Conservation (phyloP, 2,329 filamentous ascomycete genomes). For the Colletotrichum sp. region DNA sequence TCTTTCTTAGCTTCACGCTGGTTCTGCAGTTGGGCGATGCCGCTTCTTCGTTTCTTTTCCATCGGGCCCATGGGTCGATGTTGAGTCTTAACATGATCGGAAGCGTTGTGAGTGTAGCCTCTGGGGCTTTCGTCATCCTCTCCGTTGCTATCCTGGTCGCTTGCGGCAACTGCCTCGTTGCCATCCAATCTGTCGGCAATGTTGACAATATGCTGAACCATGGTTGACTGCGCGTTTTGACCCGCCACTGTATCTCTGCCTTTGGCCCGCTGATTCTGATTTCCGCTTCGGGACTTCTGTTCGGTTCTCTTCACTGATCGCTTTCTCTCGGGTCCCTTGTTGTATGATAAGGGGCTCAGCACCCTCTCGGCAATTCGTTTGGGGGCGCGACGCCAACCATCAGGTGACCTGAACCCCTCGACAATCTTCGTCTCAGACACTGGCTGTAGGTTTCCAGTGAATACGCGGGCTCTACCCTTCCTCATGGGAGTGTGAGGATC, state of each 20-base stretch:
- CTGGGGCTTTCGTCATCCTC: not conserved
- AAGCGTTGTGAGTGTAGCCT: not conserved
- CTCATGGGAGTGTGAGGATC: not conserved
- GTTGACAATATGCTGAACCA: not conserved
- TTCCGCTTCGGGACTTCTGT: not conserved
- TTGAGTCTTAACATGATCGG: not conserved
- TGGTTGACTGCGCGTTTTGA: not conserved
- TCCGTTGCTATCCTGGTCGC: not conserved
- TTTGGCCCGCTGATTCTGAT: not conserved
- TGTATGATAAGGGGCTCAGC: not conserved
- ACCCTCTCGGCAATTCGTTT: not conserved
- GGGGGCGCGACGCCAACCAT: not conserved
- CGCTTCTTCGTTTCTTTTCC: not conserved
- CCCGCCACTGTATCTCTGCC: too few species aligned
- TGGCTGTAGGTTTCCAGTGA: not conserved
- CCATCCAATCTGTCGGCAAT: not conserved
- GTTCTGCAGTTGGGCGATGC: not conserved
- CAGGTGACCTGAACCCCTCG: not conserved
- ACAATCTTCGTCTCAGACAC: not conserved
- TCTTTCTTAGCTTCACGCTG: not conserved
- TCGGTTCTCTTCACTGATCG: not conserved
- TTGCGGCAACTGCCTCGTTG: not conserved
- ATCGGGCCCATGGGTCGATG: not conserved
- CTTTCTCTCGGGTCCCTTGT: not conserved
- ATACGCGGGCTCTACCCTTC: not conserved